Conservation (phyloP, 495 filamentous ascomycete species). For the Pyrenopolyporus hunteri region DNA sequence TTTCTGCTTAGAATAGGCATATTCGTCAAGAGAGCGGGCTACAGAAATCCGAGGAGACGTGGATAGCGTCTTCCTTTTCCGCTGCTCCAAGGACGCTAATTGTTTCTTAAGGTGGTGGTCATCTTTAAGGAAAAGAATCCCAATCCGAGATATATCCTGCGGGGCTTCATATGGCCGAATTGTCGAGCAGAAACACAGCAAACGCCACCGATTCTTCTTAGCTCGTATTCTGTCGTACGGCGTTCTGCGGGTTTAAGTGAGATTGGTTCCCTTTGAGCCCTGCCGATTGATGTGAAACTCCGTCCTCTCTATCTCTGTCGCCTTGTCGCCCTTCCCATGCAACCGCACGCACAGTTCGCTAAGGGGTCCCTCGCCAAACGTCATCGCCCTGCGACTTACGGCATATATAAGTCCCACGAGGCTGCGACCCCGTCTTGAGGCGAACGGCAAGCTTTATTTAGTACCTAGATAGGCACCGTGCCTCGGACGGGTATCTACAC, state of each 20-base stretch:
- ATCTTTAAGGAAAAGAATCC: too few relatives aligned
- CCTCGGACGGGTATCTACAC: too few relatives aligned
- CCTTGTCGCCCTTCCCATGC: too few relatives aligned
- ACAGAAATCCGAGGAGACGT: too few relatives aligned
- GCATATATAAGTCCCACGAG: slow-evolving; percentile 9
- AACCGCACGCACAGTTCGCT: slow-evolving; percentile 25
- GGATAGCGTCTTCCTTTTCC: too few relatives aligned
- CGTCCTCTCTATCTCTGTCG: slow-evolving; percentile 22
- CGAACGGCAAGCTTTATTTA: slow-evolving; percentile 8
- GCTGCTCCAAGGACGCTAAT: too few relatives aligned
- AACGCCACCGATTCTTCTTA: slow-evolving; percentile 6
- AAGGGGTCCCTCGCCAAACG: slow-evolving; percentile 23
- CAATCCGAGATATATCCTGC: too few relatives aligned
- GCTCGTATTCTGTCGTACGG: slow-evolving; percentile 22
- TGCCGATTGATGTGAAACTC: slow-evolving; percentile 25
- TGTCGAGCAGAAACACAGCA: slow-evolving; percentile 4
- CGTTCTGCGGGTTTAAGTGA: slow-evolving; percentile 22
- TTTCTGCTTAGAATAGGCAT: too few relatives aligned
- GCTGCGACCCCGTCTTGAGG: slow-evolving; percentile 6
- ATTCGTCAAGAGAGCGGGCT: too few relatives aligned
- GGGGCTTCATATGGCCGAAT: too few relatives aligned
- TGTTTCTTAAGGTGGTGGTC: too few relatives aligned
- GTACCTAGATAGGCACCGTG: slow-evolving; percentile 6
- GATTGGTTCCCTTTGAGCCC: slow-evolving; percentile 24
- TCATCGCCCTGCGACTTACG: slow-evolving; percentile 15